phyloP scores from a whole-genome alignment of 2,329 filamentous ascomycete genomes.

The Phaeosphaeriaceae sp. region DNA sequence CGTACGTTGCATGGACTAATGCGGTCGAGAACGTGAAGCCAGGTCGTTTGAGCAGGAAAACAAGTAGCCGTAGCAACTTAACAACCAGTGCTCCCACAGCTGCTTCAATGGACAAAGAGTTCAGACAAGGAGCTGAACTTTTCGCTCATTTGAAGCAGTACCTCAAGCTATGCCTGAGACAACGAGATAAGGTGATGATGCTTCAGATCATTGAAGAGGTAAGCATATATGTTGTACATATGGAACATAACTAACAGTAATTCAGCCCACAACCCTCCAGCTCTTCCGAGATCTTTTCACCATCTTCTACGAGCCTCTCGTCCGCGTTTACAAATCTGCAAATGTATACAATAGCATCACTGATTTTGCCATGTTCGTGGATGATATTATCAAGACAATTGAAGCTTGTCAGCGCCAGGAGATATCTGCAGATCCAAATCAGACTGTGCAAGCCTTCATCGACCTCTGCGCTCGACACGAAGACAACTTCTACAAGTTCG shows the following conservation, averaged over 20 bases:
- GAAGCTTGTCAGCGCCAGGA: slow-evolving; percentile 74
- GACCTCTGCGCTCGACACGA: slow-evolving; percentile 95
- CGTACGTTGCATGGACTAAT: slow-evolving; percentile 94
- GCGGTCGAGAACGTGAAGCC: slow-evolving; percentile 77
- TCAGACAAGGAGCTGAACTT: slow-evolving; percentile 86
- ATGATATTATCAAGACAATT: slow-evolving; percentile 87
- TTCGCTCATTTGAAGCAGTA: slow-evolving; percentile 96
- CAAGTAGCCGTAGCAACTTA: slow-evolving; percentile 41
- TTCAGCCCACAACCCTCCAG: slow-evolving; percentile 84
- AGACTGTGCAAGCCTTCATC: slow-evolving; percentile 97
- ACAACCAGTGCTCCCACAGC: slow-evolving; percentile 34
- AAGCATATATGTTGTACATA: slow-evolving; percentile 15
- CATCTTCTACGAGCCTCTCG: slow-evolving; percentile 97
- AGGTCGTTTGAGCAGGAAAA: slow-evolving; percentile 39
- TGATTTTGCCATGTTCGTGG: slow-evolving; percentile 90
- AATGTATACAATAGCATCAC: slow-evolving; percentile 98
- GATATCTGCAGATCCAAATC: slow-evolving; percentile 92
- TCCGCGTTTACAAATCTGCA: slow-evolving; percentile 96
- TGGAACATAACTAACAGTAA: slow-evolving; percentile 19
- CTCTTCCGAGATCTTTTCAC: slow-evolving; percentile 95
- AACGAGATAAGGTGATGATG: slow-evolving; percentile 98
- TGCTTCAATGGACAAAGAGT: slow-evolving; percentile 73
- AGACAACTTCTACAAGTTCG: slow-evolving; percentile 97
- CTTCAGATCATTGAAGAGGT: slow-evolving; percentile 87
- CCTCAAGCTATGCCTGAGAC: slow-evolving; percentile 86